phyloP scores from a whole-genome alignment of 805 yeast species.

The Ogataea degrootiae region DNA sequence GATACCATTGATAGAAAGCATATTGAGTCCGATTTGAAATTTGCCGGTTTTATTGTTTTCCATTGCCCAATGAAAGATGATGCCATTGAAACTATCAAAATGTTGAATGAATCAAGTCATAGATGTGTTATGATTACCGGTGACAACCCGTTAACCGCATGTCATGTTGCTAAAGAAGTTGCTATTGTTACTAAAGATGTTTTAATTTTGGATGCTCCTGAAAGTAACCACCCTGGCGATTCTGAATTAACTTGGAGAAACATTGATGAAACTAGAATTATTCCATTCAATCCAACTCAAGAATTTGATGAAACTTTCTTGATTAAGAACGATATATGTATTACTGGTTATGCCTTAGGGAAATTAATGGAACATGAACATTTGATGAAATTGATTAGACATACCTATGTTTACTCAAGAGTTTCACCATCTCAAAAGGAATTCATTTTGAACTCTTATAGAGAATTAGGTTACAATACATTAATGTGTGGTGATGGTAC shows the following conservation, averaged over 20 bases:
- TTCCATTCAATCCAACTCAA: slow-evolving; percentile 60
- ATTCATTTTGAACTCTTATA: slow-evolving; percentile 75
- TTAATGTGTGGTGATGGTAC: slow-evolving; percentile 99
- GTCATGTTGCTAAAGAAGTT: slow-evolving; percentile 94
- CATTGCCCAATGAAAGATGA: slow-evolving; percentile 95
- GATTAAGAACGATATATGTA: slow-evolving; percentile 74
- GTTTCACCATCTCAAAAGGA: slow-evolving; percentile 97
- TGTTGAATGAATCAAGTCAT: slow-evolving; percentile 93
- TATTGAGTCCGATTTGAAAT: slow-evolving; percentile 67
- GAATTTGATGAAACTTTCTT: slow-evolving; percentile 54
- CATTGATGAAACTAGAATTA: slow-evolving; percentile 67
- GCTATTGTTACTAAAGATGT: slow-evolving; percentile 79
- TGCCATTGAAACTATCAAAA: slow-evolving; percentile 82
- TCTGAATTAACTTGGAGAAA: slow-evolving; percentile 77
- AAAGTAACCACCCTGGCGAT: slow-evolving; percentile 50
- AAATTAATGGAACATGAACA: slow-evolving; percentile 64
- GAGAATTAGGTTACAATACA: slow-evolving; percentile 85
- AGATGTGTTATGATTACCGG: slow-evolving; percentile 98
- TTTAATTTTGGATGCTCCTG: slow-evolving; percentile 81
- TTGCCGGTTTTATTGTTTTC: slow-evolving; percentile 94
- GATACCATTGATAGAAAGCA: slow-evolving; percentile 66
- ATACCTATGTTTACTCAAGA: slow-evolving; percentile 96
- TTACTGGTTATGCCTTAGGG: slow-evolving; percentile 86
- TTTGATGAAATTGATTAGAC: slow-evolving; percentile 67
- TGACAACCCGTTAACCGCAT: slow-evolving; percentile 97